Base-by-base conservation (phyloP, 2,329 filamentous ascomycete genomes). In the Elsinoe necatrix region DNA sequence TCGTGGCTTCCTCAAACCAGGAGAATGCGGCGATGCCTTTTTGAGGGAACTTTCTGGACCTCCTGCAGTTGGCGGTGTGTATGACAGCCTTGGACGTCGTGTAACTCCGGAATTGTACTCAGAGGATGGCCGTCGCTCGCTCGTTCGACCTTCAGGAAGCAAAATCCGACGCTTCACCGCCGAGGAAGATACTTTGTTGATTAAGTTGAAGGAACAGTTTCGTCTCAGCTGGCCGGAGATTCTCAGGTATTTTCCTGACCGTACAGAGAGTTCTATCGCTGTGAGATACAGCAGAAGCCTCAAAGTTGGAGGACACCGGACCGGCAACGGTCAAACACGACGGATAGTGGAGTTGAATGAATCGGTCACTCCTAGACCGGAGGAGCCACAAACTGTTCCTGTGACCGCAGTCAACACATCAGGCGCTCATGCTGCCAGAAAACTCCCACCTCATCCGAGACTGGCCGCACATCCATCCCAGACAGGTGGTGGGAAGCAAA, bases 201-300 rank as follows among this genome's bases (percentile, higher is more conserved):
- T 72, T 4, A 69, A 69, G 34, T 55, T 76, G 3, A 75, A 71
- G 48, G 72, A 75, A 55, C 69, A 71, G 0, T 68, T 72, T 34
- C 61, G 62, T 5, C 58, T 66, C 2, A 58, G 58, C 7, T 76
- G 73, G 72, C 55, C 61, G 1, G 61, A 69, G 1, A 73, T 76
- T 7, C 63, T 64, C 0, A 35, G 58, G 4, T 63, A 70, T 25
- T 71, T 73, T 48, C 64, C 68, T 1, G 58, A 62, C 9, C 65
- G 74, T 2, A 65, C 64, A 5, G 45, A 23, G 23, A 64, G 61
- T 12, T 64, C 66, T 23, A 55, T 69, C 2, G 60, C 65, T 41
- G 62, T 64, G 12, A 62, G 61, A 18, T 68, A 67, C 55, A 60
- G 52, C 21, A 50, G 60, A 34, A 41, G 25, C n/a, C 18, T 59